These are phyloP conservation scores for Diplodia corticola DNA, from an alignment of 2,329 filamentous ascomycete genomes.

Conservation along the genomic window DNA sequence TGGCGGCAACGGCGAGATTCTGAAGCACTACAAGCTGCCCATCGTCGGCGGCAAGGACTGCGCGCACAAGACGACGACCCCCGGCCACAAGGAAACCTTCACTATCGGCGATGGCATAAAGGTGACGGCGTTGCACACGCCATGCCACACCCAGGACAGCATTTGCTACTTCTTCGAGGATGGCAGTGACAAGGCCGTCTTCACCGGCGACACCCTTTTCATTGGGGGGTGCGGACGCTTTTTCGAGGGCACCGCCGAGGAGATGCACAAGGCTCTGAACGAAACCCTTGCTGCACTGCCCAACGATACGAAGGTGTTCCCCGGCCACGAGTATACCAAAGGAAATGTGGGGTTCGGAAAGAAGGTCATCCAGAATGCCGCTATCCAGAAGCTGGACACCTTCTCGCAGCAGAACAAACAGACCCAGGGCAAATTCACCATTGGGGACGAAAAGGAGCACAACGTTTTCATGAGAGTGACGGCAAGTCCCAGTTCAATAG, in stretches of 20 bases:
- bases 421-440: slow-evolving; percentile 94
- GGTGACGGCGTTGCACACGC: slow-evolving; percentile 88
- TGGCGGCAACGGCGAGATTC: slow-evolving; percentile 83
- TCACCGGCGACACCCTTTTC: slow-evolving; percentile 95
- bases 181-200: slow-evolving; percentile 71
- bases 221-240: slow-evolving; percentile 93
- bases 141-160: slow-evolving; percentile 97
- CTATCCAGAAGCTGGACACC: slow-evolving; percentile 69
- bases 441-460: slow-evolving; percentile 93
- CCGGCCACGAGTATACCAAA: slow-evolving; percentile 98
- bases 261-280: slow-evolving; percentile 91
- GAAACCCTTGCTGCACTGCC: slow-evolving; percentile 77
- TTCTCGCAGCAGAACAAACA: slow-evolving; percentile 80
- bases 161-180: slow-evolving; percentile 95
- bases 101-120: slow-evolving; percentile 76
- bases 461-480: slow-evolving; percentile 93
- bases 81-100: slow-evolving; percentile 73
- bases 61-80: slow-evolving; percentile 74
- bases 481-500: background rate
- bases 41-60: slow-evolving; percentile 90
- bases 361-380: slow-evolving; percentile 71
- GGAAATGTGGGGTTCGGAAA: slow-evolving; percentile 86
- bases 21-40: slow-evolving; percentile 65
- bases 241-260: slow-evolving; percentile 84
- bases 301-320: slow-evolving; percentile 89